A percentile compares a stretch with the other conserved stretches of the same genome.
These are phyloP conservation scores for Monocercomonoides exilis DNA, from an alignment of 78 protist species.

Conservation along the genomic window DNA sequence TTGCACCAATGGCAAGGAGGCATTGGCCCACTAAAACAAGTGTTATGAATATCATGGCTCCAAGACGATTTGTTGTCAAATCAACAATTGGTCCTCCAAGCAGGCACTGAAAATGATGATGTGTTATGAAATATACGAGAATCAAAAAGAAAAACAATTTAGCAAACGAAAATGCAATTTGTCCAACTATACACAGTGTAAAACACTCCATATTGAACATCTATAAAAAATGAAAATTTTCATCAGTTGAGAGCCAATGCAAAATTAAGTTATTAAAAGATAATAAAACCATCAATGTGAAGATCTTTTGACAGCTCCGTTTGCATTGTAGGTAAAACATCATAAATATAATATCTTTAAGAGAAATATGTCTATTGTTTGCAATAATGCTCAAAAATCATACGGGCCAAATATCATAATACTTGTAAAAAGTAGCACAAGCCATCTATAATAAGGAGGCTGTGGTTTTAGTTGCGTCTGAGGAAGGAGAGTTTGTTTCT, in stretches of 20 bases:
- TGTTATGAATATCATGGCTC: not conserved
- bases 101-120: not conserved
- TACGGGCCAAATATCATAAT: not conserved
- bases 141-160: not conserved
- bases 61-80: not conserved
- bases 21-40: not conserved
- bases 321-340: not conserved
- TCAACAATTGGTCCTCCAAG: constrained; percentile 4
- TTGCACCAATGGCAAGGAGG: not conserved
- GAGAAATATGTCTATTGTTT: too few relatives aligned
- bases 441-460: not conserved
- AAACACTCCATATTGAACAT: not conserved
- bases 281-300: not conserved
- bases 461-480: too few relatives aligned
- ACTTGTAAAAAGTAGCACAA: not conserved
- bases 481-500: too few relatives aligned
- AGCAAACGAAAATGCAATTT: not conserved
- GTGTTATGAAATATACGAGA: not conserved
- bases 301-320: not conserved
- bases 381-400: too few relatives aligned
- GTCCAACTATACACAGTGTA: not conserved
- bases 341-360: not conserved
- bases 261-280: too few relatives aligned
- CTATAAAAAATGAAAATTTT: too few relatives aligned
- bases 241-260: too few relatives aligned